A percentile compares a stretch with the other conserved stretches of the same genome.
phyloP scores from a whole-genome alignment of 2,329 filamentous ascomycete species.

The Colletotrichum sp. region DNA sequence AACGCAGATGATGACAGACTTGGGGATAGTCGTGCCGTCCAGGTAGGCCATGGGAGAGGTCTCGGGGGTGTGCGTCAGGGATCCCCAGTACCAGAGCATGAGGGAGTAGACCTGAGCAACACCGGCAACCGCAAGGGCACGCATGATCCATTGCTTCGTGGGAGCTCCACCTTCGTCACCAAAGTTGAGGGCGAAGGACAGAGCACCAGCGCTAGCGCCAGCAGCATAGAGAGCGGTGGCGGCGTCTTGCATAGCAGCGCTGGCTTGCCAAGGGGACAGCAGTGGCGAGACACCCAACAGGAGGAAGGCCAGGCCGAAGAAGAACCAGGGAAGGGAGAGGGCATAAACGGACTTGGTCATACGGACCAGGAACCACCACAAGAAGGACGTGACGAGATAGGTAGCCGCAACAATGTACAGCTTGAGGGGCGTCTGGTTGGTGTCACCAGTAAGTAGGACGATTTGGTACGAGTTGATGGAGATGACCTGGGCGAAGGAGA shows the following conservation, averaged over 20 bases:
- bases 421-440: constrained; percentile 62
- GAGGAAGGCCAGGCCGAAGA: constrained; percentile 68
- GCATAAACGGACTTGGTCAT: constrained; percentile 59
- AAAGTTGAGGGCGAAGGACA: constrained; percentile 73
- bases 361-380: constrained; percentile 70
- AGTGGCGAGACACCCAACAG: constrained; percentile 68
- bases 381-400: constrained; percentile 60
- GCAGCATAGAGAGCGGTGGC: constrained; percentile 66
- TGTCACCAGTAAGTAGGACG: constrained; percentile 67
- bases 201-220: constrained; percentile 65
- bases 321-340: constrained; percentile 64
- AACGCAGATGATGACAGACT: constrained; percentile 51
- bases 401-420: constrained; percentile 65
- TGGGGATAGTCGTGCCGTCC: constrained; percentile 35
- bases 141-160: constrained; percentile 69
- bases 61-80: constrained; percentile 8
- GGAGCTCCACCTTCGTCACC: constrained; percentile 67
- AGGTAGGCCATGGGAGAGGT: constrained; percentile 22
- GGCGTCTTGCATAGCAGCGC: constrained; percentile 59
- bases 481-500: constrained; percentile 67
- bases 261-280: constrained; percentile 37
- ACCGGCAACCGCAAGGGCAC: constrained; percentile 69
- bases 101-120: constrained; percentile 71
- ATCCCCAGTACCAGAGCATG: constrained; percentile 71
- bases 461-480: constrained; percentile 72